A percentile compares a stretch with the other conserved stretches of the same genome.
Conservation (phyloP, 2,329 filamentous ascomycete genomes). For the Exserohilum rostratum region DNA sequence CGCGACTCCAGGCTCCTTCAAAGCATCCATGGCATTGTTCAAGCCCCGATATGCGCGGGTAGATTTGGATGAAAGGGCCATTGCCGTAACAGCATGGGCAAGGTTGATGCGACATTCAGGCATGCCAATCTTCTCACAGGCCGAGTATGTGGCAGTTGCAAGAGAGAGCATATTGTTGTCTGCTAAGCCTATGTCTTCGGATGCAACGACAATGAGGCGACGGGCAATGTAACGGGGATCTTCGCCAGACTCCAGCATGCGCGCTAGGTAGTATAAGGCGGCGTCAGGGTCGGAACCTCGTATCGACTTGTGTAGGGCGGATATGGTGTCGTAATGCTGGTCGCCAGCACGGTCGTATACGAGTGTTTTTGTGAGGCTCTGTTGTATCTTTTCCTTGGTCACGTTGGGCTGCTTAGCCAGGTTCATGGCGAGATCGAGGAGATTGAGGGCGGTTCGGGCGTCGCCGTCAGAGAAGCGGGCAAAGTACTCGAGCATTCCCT, state of each 20-base stretch:
- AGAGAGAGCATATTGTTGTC: constrained; percentile 83
- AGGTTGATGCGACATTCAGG: constrained; percentile 93
- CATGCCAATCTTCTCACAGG: constrained; percentile 91
- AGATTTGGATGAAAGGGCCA: constrained; percentile 82
- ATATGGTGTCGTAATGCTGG: constrained; percentile 97
- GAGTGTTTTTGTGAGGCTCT: constrained; percentile 84
- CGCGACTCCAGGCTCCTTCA: constrained; percentile 83
- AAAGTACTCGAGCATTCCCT: constrained; percentile 79
- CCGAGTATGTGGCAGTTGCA: constrained; percentile 83
- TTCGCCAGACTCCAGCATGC: constrained; percentile 95
- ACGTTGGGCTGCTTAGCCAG: constrained; percentile 68
- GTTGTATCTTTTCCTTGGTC: constrained; percentile 79
- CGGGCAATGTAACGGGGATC: constrained; percentile 92
- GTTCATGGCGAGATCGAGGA: constrained; percentile 86
- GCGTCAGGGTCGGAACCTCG: constrained; percentile 87
- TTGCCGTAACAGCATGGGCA: constrained; percentile 82
- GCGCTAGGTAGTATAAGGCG: constrained; percentile 88
- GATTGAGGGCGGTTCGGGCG: constrained; percentile 88
- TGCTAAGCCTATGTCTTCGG: constrained; percentile 89
- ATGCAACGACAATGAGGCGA: constrained; percentile 91
- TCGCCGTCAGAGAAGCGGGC: constrained; percentile 90
- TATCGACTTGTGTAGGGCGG: constrained; percentile 94
- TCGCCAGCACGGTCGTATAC: constrained; percentile 96
- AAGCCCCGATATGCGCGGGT: constrained; percentile 84
- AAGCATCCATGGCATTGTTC: constrained; percentile 77